Base-by-base conservation (phyloP, 2,329 filamentous ascomycete genomes). In the Nemania bipapillata region DNA sequence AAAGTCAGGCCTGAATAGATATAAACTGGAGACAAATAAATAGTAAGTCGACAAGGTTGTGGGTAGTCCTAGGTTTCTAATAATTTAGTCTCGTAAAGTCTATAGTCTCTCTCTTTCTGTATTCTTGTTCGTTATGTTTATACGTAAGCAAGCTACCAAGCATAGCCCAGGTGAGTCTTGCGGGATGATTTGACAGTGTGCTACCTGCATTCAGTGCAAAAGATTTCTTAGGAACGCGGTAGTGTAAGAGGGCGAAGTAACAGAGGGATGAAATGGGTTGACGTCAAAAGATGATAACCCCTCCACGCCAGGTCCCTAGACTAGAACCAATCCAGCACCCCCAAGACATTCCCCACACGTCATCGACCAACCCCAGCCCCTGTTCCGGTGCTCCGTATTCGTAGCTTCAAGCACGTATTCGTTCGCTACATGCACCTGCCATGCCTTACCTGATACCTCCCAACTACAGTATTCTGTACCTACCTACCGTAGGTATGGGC, bases 281-380 rank as follows among this genome's bases (percentile, higher is more conserved):
- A 74, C 68, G 72, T 73, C 73, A 73, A 73, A 69, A 68, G 69
- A 30, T 53, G 62, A 52, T 54, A 60, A n/a, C 59, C 65, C 65
- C 59, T 58, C 65, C 49, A 64, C 54, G 45, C 20, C 40, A 50
- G 32, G 24, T 30, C 32, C 45, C 45, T 20, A 40, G 24, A 24
- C 11, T 20, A 20, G 26, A 32, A n/a, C 59, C 49, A 62, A 62
- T 62, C 50, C 37, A 26, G 40, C n/a, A 9, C 12, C 0, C n/a
- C 2, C 2, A 8, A 30, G 30, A 1, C 17, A 52, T 68, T 64
- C 72, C 68, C 71, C 72, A 73, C 72, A 73, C 74, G 72, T 74
- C 74, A 75, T 75, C 68, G 70, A 72, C 63, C 68, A 15, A 30
- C 40, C 15, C 20, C 11, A 24, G 2, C 45, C 57, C 47, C 57